These are phyloP conservation scores for Paramarasmius palmivorus DNA, from an alignment of 1,284 basidiomycete genomes.

Conservation along the genomic window DNA sequence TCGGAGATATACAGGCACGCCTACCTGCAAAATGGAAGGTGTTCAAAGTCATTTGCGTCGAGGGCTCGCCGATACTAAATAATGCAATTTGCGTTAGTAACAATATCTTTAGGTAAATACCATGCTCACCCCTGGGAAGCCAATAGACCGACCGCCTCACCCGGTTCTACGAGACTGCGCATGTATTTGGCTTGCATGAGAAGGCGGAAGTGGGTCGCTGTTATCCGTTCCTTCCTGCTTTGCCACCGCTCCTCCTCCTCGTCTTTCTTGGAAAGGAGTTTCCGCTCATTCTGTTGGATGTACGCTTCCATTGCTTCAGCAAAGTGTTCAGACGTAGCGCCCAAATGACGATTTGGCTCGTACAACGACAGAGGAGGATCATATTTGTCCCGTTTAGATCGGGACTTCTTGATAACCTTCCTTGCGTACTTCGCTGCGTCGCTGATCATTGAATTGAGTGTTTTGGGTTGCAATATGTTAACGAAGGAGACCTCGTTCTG, in stretches of 20 bases:
- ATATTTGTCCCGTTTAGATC: slow-evolving; percentile 52
- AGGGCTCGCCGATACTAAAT: slow-evolving; percentile 92
- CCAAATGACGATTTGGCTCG: slow-evolving; percentile 81
- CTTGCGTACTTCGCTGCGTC: slow-evolving; percentile 84
- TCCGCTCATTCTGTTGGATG: slow-evolving; percentile 76
- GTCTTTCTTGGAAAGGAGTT: slow-evolving; percentile 53
- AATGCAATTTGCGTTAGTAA: slow-evolving; percentile 4
- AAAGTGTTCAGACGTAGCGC: slow-evolving; percentile 93
- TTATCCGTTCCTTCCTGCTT: slow-evolving; percentile 50
- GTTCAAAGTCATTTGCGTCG: slow-evolving; percentile 99
- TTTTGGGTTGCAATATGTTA: slow-evolving; percentile 69
- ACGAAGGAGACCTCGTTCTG: slow-evolving; percentile 85
- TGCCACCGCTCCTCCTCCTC: slow-evolving; percentile 50
- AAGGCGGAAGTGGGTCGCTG: slow-evolving; percentile 67
- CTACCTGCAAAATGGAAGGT: slow-evolving; percentile 98
- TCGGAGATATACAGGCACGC: slow-evolving; percentile 22
- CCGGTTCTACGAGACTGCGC: slow-evolving; percentile 92
- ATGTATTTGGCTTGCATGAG: slow-evolving; percentile 92
- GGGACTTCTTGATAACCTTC: slow-evolving; percentile 79
- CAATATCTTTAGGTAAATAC: neutral
- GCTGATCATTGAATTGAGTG: slow-evolving; percentile 64
- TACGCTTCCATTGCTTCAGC: slow-evolving; percentile 84
- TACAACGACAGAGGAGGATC: slow-evolving; percentile 79
- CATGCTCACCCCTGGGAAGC: slow-evolving; percentile 91
- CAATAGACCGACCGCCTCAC: slow-evolving; percentile 95